Evolutionary conservation across 768 basidiomycete genomes (phyloP).

Genomic region (Boletus coccyginus): DNA sequence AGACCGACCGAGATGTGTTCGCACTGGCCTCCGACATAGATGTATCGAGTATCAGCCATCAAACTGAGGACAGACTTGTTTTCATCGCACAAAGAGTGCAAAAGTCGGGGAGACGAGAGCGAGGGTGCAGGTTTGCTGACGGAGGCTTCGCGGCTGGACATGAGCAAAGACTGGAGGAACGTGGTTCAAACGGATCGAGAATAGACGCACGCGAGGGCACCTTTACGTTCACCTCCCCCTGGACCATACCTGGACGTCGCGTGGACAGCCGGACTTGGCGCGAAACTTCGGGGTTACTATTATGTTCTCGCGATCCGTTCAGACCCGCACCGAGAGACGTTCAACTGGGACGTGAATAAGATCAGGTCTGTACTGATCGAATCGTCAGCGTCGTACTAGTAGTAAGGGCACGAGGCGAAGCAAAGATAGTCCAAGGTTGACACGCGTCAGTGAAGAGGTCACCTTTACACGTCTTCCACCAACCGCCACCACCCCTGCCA

Average conservation of each 20-base stretch:
- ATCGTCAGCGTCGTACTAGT: neutral
- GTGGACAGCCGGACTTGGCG: neutral
- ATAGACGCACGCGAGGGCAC: constrained; percentile 27
- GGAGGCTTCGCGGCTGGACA: constrained; percentile 42
- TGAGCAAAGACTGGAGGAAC: constrained; percentile 2
- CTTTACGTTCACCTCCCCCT: constrained; percentile 6
- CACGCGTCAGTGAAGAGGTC: too few relatives aligned
- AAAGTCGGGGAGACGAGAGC: constrained; percentile 45
- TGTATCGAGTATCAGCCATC: constrained; percentile 66
- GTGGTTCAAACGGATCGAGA: neutral
- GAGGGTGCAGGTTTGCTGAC: constrained; percentile 55
- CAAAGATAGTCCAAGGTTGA: too few relatives aligned
- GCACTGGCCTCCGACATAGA: constrained; percentile 82
- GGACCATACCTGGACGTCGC: constrained; percentile 1
- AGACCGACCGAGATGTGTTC: constrained; percentile 67
- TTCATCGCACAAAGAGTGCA: constrained; percentile 70
- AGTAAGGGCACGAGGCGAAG: too few relatives aligned
- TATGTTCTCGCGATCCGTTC: neutral
- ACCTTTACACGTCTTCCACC: neutral
- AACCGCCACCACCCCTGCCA: constrained; percentile 4
- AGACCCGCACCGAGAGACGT: neutral
- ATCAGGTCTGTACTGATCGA: neutral
- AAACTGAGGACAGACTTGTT: constrained; percentile 72
- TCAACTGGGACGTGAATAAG: neutral
- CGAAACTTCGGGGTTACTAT: neutral